These are phyloP conservation scores for Zasmidium angulare DNA, from an alignment of 2,329 filamentous ascomycete genomes.

Conservation along the genomic window DNA sequence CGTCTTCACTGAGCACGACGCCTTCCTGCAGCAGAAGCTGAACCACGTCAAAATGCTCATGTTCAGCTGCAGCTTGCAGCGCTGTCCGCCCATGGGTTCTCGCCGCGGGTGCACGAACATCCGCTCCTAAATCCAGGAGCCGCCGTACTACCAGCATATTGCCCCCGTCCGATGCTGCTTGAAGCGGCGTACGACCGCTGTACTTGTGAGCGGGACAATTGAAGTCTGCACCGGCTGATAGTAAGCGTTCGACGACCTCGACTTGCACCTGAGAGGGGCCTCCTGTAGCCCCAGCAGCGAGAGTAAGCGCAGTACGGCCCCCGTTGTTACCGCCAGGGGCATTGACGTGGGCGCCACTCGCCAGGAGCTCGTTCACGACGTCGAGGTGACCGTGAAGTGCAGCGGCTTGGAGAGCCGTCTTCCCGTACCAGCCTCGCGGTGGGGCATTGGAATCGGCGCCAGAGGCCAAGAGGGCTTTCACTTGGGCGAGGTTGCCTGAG, in stretches of 20 bases:
- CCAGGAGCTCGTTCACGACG: slow-evolving; percentile 19
- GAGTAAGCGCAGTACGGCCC: slow-evolving; percentile 17
- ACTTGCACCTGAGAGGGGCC: background rate
- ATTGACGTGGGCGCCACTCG: slow-evolving; percentile 17
- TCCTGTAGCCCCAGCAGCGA: slow-evolving; percentile 20
- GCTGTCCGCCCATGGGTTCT: slow-evolving; percentile 18
- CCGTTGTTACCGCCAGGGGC: slow-evolving; percentile 23
- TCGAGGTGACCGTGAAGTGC: slow-evolving; percentile 15
- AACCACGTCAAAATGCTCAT: slow-evolving; percentile 15
- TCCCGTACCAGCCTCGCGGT: slow-evolving; percentile 26
- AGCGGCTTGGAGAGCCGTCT: slow-evolving; percentile 26
- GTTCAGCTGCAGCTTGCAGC: slow-evolving; percentile 19
- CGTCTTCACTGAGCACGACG: slow-evolving; percentile 11
- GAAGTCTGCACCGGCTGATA: slow-evolving; percentile 19
- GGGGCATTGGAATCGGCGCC: slow-evolving; percentile 19
- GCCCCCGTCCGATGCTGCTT: slow-evolving; percentile 23
- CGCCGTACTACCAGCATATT: slow-evolving; percentile 12
- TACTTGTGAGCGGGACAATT: slow-evolving; percentile 16
- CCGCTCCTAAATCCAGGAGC: slow-evolving; percentile 19
- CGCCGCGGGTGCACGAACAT: slow-evolving; percentile 14
- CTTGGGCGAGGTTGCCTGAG: slow-evolving; percentile 11
- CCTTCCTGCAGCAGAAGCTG: slow-evolving; percentile 13
- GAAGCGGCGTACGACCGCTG: slow-evolving; percentile 24
- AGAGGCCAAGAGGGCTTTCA: slow-evolving; percentile 11
- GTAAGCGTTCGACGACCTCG: slow-evolving; percentile 16